phyloP scores from a whole-genome alignment of 331 rosid genomes.

The Ulmus americana region DNA sequence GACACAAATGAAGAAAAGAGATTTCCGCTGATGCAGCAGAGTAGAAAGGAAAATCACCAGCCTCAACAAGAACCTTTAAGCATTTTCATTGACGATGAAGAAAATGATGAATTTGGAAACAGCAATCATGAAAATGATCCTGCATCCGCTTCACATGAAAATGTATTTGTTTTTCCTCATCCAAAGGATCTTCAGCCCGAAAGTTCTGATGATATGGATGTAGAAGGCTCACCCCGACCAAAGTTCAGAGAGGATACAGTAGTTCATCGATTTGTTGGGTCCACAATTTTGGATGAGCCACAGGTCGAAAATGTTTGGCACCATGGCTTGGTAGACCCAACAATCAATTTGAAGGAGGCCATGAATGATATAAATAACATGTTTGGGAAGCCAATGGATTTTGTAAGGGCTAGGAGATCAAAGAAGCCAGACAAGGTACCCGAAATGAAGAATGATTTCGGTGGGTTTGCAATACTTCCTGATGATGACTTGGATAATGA shows the following conservation, averaged over 20 bases:
- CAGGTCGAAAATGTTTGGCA: constrained; percentile 87
- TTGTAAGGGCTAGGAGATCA: constrained; percentile 61
- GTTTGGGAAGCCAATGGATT: constrained; percentile 94
- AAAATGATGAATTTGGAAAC: constrained; percentile 21
- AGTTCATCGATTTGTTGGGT: constrained; percentile 82
- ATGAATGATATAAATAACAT: constrained; percentile 91
- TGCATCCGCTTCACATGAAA: constrained; percentile 35
- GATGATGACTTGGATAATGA: constrained; percentile 54
- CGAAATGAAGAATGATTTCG: constrained; percentile 30
- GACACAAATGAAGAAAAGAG: not conserved
- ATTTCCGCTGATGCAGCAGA: constrained; percentile 30
- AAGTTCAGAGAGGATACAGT: constrained; percentile 88
- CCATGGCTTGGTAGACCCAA: constrained; percentile 93
- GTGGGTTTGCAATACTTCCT: constrained; percentile 72
- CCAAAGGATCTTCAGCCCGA: constrained; percentile 51
- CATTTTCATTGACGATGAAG: constrained; percentile 70
- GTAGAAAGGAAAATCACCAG: constrained; percentile 28
- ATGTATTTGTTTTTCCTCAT: constrained; percentile 46
- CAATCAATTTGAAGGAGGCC: constrained; percentile 88
- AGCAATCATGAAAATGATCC: constrained; percentile 28
- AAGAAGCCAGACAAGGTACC: constrained; percentile 49
- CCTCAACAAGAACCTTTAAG: constrained; percentile 45
- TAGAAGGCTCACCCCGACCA: constrained; percentile 29
- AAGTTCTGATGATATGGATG: constrained; percentile 40
- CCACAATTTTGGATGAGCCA: constrained; percentile 71